phyloP scores from a whole-genome alignment of 371 early-diverging fungal species.

The Saksenaea vasiformis region DNA sequence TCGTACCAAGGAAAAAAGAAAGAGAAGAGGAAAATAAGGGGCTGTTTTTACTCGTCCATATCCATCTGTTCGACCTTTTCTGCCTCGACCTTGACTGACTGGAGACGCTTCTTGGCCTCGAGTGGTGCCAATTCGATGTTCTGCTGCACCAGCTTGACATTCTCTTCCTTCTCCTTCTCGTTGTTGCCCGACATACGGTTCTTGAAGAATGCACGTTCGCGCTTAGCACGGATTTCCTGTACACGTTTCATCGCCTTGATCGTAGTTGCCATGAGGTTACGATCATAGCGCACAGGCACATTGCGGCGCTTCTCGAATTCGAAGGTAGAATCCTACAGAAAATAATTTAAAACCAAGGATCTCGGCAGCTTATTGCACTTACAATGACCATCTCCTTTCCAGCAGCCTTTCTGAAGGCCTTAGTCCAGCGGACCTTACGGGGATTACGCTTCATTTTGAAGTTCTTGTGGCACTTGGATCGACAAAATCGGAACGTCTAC shows the following conservation, averaged over 20 bases:
- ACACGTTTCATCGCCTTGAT: slow-evolving; percentile 97
- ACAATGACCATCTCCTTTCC: slow-evolving; percentile 99
- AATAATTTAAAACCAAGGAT: neutral
- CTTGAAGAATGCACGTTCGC: slow-evolving; percentile 90
- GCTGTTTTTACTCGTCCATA: slow-evolving; percentile 52
- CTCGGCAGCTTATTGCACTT: slow-evolving; percentile 31
- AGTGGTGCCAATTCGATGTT: slow-evolving; percentile 83
- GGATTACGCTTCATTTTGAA: slow-evolving; percentile 99
- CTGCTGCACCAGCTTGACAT: slow-evolving; percentile 77
- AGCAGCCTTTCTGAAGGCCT: slow-evolving; percentile 96
- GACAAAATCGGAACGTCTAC: slow-evolving; percentile 94
- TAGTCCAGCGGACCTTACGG: slow-evolving; percentile 99
- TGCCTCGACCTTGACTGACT: slow-evolving; percentile 60
- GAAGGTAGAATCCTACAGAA: slow-evolving; percentile 85
- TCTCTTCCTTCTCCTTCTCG: slow-evolving; percentile 73
- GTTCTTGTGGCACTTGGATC: slow-evolving; percentile 99
- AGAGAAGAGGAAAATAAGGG: slow-evolving; percentile 1
- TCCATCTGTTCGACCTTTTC: slow-evolving; percentile 59
- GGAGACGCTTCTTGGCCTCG: slow-evolving; percentile 60
- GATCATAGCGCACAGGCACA: slow-evolving; percentile 96
- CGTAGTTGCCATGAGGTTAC: slow-evolving; percentile 92
- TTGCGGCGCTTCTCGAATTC: slow-evolving; percentile 98
- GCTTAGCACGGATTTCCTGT: slow-evolving; percentile 86
- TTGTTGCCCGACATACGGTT: slow-evolving; percentile 85
- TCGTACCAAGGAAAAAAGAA: slow-evolving; percentile 3